phyloP scores from a whole-genome alignment of 1,284 basidiomycete species.

The Ustilago xerochloae region DNA sequence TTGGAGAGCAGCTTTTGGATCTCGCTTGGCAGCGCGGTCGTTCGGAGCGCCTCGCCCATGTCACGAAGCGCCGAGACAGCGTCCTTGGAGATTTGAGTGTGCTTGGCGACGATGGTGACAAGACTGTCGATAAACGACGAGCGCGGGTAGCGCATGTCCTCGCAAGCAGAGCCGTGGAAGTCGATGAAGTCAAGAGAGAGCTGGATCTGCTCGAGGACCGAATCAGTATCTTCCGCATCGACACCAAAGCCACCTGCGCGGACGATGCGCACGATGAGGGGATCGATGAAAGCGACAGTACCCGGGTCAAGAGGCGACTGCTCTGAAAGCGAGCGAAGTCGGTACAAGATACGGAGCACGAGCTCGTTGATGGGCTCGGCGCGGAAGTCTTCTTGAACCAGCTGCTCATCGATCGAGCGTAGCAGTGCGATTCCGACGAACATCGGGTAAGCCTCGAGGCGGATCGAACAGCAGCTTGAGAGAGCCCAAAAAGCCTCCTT shows the following conservation, averaged over 20 bases:
- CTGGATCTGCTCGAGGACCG: constrained; percentile 86
- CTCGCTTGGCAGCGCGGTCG: constrained; percentile 63
- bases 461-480: constrained; percentile 52
- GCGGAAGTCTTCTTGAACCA: constrained; percentile 57
- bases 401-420: constrained; percentile 52
- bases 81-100: constrained; percentile 86
- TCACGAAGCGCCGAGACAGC: constrained; percentile 85
- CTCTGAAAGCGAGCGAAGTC: constrained; percentile 83
- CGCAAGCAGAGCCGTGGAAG: constrained; percentile 87
- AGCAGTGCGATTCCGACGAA: constrained; percentile 56
- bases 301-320: constrained; percentile 84
- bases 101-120: constrained; percentile 79
- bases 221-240: constrained; percentile 74
- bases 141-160: constrained; percentile 66
- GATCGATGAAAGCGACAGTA: constrained; percentile 84
- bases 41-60: constrained; percentile 82
- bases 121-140: constrained; percentile 76
- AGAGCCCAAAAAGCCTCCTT: constrained; percentile 51
- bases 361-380: constrained; percentile 72
- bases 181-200: constrained; percentile 85
- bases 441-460: constrained; percentile 51
- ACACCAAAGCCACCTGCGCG: constrained; percentile 76
- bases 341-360: constrained; percentile 86
- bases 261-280: constrained; percentile 81
- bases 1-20: constrained; percentile 75